Base-by-base conservation (phyloP, 2,329 filamentous ascomycete species). In the Colletotrichum acutatum region DNA sequence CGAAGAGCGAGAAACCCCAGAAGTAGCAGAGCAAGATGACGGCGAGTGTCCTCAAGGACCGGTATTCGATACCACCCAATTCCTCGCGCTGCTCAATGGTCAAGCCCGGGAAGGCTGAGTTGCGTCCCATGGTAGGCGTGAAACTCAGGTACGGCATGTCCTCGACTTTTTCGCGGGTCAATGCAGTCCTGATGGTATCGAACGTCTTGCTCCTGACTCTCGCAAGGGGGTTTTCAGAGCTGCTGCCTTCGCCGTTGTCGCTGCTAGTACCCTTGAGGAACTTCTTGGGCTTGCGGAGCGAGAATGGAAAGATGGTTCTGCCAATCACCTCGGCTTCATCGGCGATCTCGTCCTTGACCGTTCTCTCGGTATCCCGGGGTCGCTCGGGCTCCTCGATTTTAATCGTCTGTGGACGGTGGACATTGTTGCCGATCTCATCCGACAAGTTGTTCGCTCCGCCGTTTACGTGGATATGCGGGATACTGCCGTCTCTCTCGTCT, bases 51-150 rank as follows among this genome's bases (percentile, higher is more conserved):
- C 98, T 97, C 73, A 99, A 82, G 0, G 96, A 94, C 6, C 97
- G 92, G 79, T 99, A 99, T 81, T 99, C 97, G 75, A 99, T 98
- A 24, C 97, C 97, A 12, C 97, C 97, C 2, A 99, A 85, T 82
- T 99, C 97, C 80, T 99, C 95, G 76, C 97, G 90, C 82, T 99
- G 95, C 75, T 97, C 95, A 76, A 97, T 93, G 0, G 93, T 94
- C 75, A 99, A 83, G 76, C 95, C 94, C 14, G 97, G 89, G 79
- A 98, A 99, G 49, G 94, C 93, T 12, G 96, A 98, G 81, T 99
- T 99, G 75, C 97, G 91, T 28, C 93, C 96, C 66, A 98, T 90
- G 0, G 97, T 99, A 2, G 97, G 95, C 72, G 95, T 92, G 90
- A 95, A 98, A 81, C 95, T 98, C 64, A 99, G 89, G 81, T 99